A percentile compares a stretch with the other conserved stretches of the same genome.
Conservation (phyloP, 805 yeast species). For the Metschnikowia matae region DNA sequence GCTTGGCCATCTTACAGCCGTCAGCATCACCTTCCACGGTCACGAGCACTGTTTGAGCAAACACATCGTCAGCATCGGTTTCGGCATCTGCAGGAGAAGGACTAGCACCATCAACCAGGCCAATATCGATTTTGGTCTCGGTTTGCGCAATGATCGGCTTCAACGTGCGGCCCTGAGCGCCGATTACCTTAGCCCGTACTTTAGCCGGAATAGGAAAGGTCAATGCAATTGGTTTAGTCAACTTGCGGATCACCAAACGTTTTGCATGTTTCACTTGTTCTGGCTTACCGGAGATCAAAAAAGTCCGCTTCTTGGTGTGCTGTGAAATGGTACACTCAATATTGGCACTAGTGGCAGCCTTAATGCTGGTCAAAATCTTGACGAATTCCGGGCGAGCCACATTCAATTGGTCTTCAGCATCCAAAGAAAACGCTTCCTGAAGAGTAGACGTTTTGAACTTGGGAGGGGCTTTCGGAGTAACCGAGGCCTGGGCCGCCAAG, state of each 20-base stretch:
- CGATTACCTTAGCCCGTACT: constrained; percentile 76
- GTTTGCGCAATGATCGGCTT: constrained; percentile 71
- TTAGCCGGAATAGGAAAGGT: constrained; percentile 69
- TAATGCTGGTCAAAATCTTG: constrained; percentile 60
- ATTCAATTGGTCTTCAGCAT: constrained; percentile 61
- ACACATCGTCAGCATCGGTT: constrained; percentile 57
- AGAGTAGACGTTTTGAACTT: constrained; percentile 50
- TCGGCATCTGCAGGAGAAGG: constrained; percentile 20
- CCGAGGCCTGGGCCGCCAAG: constrained; percentile 6
- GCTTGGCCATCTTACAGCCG: constrained; percentile 72
- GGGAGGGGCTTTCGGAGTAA: constrained; percentile 11
- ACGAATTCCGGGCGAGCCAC: constrained; percentile 62
- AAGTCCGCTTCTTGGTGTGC: constrained; percentile 73
- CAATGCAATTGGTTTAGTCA: constrained; percentile 68
- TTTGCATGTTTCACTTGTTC: constrained; percentile 65
- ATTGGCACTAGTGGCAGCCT: constrained; percentile 56
- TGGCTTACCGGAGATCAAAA: constrained; percentile 73
- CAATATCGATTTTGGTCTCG: constrained; percentile 69
- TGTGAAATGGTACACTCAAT: constrained; percentile 81
- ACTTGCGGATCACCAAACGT: constrained; percentile 66
- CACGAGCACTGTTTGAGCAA: constrained; percentile 57
- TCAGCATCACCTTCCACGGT: constrained; percentile 79
- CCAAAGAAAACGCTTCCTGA: constrained; percentile 77
- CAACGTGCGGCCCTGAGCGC: constrained; percentile 78
- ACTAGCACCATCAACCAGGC: constrained; percentile 25